phyloP scores from a whole-genome alignment of 306 rosid species.

The Pterocarpus macrocarpus region DNA sequence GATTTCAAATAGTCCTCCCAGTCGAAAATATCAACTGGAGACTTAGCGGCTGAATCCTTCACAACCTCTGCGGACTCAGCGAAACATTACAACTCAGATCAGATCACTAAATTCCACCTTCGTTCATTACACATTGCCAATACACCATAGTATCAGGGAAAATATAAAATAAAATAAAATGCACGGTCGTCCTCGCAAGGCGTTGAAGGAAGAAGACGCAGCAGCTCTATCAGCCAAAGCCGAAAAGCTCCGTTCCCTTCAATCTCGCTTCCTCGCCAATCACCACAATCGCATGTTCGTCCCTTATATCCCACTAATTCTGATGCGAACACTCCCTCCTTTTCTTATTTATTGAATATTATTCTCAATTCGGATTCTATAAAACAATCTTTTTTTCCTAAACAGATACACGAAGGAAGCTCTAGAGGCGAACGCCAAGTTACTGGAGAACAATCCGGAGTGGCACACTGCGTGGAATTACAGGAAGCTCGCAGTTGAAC shows the following conservation, averaged over 20 bases:
- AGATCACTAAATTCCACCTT: too few species aligned
- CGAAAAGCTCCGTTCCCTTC: constrained; percentile 74
- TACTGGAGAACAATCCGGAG: constrained; percentile 81
- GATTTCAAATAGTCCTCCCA: not conserved
- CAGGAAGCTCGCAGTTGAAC: constrained; percentile 78
- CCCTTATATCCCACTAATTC: not conserved
- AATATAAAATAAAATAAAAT: constrained; percentile 61
- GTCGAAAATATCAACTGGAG: not conserved
- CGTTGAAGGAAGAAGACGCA: constrained; percentile 73
- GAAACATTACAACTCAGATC: too few species aligned
- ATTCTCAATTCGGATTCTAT: not conserved
- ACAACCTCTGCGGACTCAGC: not conserved
- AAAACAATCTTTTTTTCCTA: not conserved
- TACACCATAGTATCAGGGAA: not conserved
- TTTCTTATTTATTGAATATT: not conserved
- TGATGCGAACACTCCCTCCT: too few species aligned
- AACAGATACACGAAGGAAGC: constrained; percentile 81
- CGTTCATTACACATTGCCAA: not conserved
- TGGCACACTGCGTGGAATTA: constrained; percentile 93
- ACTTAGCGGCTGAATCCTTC: not conserved
- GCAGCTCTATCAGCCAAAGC: constrained; percentile 67
- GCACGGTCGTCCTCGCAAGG: constrained; percentile 91
- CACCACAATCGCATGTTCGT: constrained; percentile 65
- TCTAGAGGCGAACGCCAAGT: constrained; percentile 67
- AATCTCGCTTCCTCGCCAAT: constrained; percentile 70